phyloP scores from a whole-genome alignment of 2,329 filamentous ascomycete species.

The Cadophora sp. region DNA sequence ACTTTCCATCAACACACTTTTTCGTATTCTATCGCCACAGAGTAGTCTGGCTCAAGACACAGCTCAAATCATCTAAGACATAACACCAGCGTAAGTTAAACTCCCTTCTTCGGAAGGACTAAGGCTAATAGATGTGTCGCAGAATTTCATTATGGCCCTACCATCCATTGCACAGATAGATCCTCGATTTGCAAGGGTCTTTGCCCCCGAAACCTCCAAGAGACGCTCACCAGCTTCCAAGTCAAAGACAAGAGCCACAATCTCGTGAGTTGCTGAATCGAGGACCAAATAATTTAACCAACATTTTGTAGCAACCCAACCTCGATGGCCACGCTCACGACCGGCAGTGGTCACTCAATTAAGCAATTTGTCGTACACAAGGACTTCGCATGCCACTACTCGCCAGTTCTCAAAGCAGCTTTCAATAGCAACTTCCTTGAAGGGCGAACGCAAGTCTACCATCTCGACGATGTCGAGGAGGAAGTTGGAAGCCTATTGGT shows the following conservation, averaged over 20 bases:
- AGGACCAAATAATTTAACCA: no score
- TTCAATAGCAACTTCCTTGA: conserved; percentile 28
- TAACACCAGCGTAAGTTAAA: no score
- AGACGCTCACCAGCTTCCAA: background rate
- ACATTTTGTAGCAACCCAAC: background rate
- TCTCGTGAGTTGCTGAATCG: background rate
- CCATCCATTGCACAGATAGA: background rate
- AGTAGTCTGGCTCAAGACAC: no score
- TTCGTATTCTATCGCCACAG: no score
- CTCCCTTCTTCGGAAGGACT: no score
- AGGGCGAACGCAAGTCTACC: conserved; percentile 23
- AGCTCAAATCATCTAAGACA: no score
- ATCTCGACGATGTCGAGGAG: conserved; percentile 13
- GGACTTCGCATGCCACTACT: conserved; percentile 24
- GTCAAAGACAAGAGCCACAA: background rate
- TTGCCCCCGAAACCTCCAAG: background rate
- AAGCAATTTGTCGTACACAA: conserved; percentile 27
- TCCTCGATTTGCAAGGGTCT: background rate
- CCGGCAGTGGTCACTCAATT: background rate
- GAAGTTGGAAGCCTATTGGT: conserved; percentile 15
- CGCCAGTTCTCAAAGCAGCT: conserved; percentile 17
- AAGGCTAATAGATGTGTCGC: no score
- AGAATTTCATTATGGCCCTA: background rate
- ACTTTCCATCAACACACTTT: no score
- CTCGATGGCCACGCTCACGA: conserved; percentile 13